phyloP scores from a whole-genome alignment of 2,329 filamentous ascomycete species.

The Penicillium sclerotigenum region DNA sequence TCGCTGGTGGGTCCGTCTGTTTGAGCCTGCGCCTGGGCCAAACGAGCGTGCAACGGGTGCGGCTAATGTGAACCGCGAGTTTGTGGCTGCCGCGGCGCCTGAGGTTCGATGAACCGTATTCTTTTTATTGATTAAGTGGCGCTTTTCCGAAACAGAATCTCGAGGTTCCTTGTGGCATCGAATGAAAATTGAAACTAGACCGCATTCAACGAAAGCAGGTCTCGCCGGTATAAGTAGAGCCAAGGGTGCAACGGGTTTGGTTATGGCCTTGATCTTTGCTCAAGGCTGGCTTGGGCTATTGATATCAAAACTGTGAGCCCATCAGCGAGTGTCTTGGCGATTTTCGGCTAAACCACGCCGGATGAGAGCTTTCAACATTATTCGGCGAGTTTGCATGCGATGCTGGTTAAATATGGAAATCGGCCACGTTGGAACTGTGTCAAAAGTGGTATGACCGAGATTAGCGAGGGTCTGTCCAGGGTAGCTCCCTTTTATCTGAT shows the following conservation, averaged over 20 bases:
- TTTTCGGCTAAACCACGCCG: background rate
- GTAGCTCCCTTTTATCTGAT: background rate
- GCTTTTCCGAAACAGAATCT: background rate
- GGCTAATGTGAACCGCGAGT: constrained; percentile 31
- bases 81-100: constrained; percentile 34
- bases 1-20: constrained; percentile 81
- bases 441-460: background rate
- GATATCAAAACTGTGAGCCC: background rate
- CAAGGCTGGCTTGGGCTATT: background rate
- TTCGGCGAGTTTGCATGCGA: background rate
- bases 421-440: too few relatives aligned
- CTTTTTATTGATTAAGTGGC: background rate
- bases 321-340: background rate
- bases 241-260: too few relatives aligned
- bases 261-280: background rate
- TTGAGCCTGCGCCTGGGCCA: constrained; percentile 49
- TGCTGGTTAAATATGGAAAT: background rate
- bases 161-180: background rate
- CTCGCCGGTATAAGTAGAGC: background rate
- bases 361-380: background rate
- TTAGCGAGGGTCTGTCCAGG: background rate
- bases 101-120: constrained; percentile 31
- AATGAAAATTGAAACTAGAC: background rate
- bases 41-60: constrained; percentile 22
- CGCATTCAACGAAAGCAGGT: background rate